Evolutionary conservation across 495 filamentous ascomycete genomes (phyloP), one percentile per base, ranked within the genome.

Genomic region (Patellaria atrata): DNA sequence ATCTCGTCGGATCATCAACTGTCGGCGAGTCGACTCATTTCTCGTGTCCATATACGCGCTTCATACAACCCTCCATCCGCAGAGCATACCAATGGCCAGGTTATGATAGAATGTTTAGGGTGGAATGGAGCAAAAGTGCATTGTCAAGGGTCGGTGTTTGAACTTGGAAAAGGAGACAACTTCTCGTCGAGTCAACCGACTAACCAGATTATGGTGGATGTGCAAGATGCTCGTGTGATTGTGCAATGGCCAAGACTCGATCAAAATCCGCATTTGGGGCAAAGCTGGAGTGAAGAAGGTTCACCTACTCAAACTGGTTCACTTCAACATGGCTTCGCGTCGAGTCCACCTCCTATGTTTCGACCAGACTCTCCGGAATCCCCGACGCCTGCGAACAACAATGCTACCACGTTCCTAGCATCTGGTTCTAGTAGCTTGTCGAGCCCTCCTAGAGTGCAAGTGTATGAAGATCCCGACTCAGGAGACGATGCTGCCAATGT

Each of bases 81-180:
- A 27, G 43, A 52, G 8, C 41, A 55, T 31, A 51, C 61, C 26
- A 41, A 59, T 4, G 75, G 77, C 48, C 73, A 72, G 56, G 69
- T 96, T 30, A 78, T 84, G 54, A 76, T 97, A 36, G 68, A 79
- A 53, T 97, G 89, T 58, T 70, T 78, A 50, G 89, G 89, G 12
- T 94, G 87, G 86, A 97, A 97, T 57, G 87, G 89, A 9, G 66
- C 87, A 31, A 93, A 84, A 56, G 60, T 97, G 37, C 86, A 93
- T 58, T 94, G 82, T 59, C 79, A 85, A 56, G 86, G 86, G 16
- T 75, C 75, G 47, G 79, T 78, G 19, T 89, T 79, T 65, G 82
- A 91, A 42, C 54, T 97, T 56, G 64, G 61, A 28, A 94, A 92
- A 61, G 84, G 79, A 5, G 85, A 92, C 55, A 77, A 73, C 18